Base-by-base conservation (phyloP, 2,329 filamentous ascomycete genomes). In the Aspergillus costaricaensis region DNA sequence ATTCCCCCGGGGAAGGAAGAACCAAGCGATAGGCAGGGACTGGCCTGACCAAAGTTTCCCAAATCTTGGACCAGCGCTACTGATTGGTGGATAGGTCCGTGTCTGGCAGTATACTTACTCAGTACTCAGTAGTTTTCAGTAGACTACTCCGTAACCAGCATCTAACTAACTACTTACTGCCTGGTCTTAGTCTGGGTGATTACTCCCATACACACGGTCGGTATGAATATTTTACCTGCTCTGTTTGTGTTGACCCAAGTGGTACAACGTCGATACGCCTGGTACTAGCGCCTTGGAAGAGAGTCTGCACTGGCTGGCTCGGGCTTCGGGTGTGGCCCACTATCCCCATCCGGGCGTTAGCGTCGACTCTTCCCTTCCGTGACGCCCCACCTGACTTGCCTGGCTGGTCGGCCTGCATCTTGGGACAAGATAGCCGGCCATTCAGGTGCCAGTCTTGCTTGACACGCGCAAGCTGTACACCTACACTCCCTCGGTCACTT, bases 341-440 rank as follows among this genome's bases (percentile, higher is more conserved):
- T 54, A 58, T 5, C 7, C 32, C 41, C n/a, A 23, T 47, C 54
- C 21, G 5, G 54, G 59, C 23, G 41, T 50, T 41, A 19, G 27
- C 54, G 17, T 30, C 15, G 47, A 47, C 38, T 60, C 43, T 41
- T 27, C 38, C 21, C 23, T 23, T 23, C 44, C 38, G n/a, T 19
- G 12, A 14, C 10, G 17, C 27, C 36, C 60, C 60, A 59, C 52
- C 41, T 15, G 23, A 44, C 47, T 60, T 62, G 38, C 58, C 58
- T 47, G 38, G 50, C 55, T 48, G 61, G 61, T 58, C 61, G 10
- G 43, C 58, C 52, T 60, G 61, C 61, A 60, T 54, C 32, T 49
- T n/a, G 21, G 47, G 38, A 39, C 27, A 27, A 30, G 3, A 10
- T 14, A 17, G n/a, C 54, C 54, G 54, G 27, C 54, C 25, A 39